Conservation (phyloP, 441 rosid species). For the Pelargonium exstipulatum region DNA sequence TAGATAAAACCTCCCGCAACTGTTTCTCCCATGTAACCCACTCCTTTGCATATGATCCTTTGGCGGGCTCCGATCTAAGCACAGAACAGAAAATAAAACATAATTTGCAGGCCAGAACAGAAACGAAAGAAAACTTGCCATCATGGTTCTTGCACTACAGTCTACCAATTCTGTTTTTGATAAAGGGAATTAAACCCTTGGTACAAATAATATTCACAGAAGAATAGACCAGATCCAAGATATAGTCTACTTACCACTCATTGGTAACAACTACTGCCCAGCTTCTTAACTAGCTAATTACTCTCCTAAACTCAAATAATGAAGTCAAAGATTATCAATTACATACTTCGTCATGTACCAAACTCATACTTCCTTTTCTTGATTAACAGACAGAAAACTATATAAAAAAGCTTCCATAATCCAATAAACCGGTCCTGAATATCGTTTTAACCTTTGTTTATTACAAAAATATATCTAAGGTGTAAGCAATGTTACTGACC, state of each 20-base stretch:
- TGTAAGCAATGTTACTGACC: slow-evolving; percentile 35
- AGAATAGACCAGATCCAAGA: neutral
- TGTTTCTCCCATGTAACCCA: slow-evolving; percentile 86
- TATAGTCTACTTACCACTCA: neutral
- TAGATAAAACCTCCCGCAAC: slow-evolving; percentile 41
- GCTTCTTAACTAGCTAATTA: neutral
- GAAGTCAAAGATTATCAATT: neutral
- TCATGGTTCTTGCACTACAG: neutral
- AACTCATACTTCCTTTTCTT: neutral
- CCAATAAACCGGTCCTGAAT: neutral
- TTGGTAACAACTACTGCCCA: slow-evolving; percentile 1
- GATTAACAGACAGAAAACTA: neutral
- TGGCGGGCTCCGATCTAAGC: slow-evolving; percentile 68
- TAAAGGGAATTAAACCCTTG: neutral
- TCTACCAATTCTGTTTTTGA: slow-evolving; percentile 2
- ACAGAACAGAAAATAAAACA: slow-evolving; percentile 14
- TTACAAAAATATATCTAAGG: neutral
- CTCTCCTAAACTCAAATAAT: neutral
- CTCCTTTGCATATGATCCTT: slow-evolving; percentile 68
- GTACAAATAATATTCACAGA: neutral
- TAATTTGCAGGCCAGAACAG: neutral
- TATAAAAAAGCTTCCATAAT: neutral
- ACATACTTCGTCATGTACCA: neutral
- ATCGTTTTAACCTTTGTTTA: neutral
- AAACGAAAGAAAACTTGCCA: neutral